Conservation (phyloP, 1,284 basidiomycete genomes). For the Fomitiporia mediterranea region DNA sequence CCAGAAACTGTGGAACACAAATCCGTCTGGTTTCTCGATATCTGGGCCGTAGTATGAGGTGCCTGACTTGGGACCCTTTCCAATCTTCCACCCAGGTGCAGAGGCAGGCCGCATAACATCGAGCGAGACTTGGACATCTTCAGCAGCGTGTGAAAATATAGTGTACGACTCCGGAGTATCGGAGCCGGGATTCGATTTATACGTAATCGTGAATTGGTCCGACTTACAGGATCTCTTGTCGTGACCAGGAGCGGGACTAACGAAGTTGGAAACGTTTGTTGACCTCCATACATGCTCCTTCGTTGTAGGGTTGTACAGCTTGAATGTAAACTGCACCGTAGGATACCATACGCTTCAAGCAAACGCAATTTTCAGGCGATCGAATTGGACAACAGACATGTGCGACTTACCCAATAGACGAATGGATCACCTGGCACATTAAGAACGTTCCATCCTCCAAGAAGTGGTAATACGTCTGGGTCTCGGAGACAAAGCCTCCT, state of each 20-base stretch:
- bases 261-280: conserved; percentile 83
- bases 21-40: conserved; percentile 73
- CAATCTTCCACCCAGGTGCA: conserved; percentile 90
- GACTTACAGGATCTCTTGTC: conserved; percentile 89
- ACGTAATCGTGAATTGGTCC: conserved; percentile 83
- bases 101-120: conserved; percentile 64
- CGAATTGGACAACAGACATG: no score
- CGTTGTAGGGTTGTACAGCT: conserved; percentile 80
- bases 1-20: conserved; percentile 92
- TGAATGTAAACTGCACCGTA: conserved; percentile 94
- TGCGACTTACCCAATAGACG: conserved; percentile 81
- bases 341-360: conserved; percentile 84
- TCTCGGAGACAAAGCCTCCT: conserved; percentile 88
- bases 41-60: conserved; percentile 87
- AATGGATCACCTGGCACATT: conserved; percentile 95
- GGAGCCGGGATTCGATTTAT: conserved; percentile 59
- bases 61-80: conserved; percentile 83
- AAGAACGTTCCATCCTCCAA: conserved; percentile 79
- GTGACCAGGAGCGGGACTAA: conserved; percentile 62
- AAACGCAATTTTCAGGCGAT: no score
- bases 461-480: conserved; percentile 85
- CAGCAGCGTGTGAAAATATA: conserved; percentile 77
- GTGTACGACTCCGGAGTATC: conserved; percentile 73
- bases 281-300: conserved; percentile 85
- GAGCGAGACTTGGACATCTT: conserved; percentile 79